phyloP scores from a whole-genome alignment of 768 basidiomycete genomes.

The Exidia glandulosa region DNA sequence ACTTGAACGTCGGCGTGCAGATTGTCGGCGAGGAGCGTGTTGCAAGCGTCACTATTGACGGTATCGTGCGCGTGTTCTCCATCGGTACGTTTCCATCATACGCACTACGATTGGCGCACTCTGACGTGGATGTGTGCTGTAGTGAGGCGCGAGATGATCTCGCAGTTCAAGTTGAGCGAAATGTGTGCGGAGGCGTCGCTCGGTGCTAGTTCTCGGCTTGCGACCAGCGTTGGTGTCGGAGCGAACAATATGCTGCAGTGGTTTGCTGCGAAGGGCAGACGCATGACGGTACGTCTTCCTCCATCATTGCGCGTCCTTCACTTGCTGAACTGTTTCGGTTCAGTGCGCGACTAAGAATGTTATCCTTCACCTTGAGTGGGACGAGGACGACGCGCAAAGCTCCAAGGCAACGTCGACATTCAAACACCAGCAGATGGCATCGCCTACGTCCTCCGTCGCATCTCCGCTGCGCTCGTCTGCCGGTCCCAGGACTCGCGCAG shows the following conservation, averaged over 20 bases:
- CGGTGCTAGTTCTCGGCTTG: slow-evolving; percentile 51
- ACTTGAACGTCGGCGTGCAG: slow-evolving; percentile 83
- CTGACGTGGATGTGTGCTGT: slow-evolving; percentile 16
- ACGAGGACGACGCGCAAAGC: slow-evolving; percentile 41
- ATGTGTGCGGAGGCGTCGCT: slow-evolving; percentile 32
- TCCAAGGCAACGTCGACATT: slow-evolving; percentile 1
- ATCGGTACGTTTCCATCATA: slow-evolving; percentile 50
- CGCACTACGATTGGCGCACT: background rate
- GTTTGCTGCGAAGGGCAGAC: slow-evolving; percentile 83
- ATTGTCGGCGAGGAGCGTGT: slow-evolving; percentile 78
- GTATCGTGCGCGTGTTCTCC: slow-evolving; percentile 81
- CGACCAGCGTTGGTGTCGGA: slow-evolving; percentile 59
- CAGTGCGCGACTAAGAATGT: slow-evolving; percentile 85
- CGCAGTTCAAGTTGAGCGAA: slow-evolving; percentile 69
- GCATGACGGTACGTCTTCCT: slow-evolving; percentile 63
- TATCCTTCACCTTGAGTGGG: slow-evolving; percentile 80
- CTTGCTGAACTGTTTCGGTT: background rate
- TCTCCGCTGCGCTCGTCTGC: background rate
- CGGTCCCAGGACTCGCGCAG: background rate
- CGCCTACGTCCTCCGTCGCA: slow-evolving; percentile 1
- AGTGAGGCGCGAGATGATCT: slow-evolving; percentile 78
- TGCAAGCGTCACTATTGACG: slow-evolving; percentile 87
- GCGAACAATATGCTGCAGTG: slow-evolving; percentile 87
- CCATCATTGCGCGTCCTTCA: background rate
- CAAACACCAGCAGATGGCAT: slow-evolving; percentile 11